phyloP scores from a whole-genome alignment of 192 early-diverging fungal genomes.

The Entomortierella parvispora region DNA sequence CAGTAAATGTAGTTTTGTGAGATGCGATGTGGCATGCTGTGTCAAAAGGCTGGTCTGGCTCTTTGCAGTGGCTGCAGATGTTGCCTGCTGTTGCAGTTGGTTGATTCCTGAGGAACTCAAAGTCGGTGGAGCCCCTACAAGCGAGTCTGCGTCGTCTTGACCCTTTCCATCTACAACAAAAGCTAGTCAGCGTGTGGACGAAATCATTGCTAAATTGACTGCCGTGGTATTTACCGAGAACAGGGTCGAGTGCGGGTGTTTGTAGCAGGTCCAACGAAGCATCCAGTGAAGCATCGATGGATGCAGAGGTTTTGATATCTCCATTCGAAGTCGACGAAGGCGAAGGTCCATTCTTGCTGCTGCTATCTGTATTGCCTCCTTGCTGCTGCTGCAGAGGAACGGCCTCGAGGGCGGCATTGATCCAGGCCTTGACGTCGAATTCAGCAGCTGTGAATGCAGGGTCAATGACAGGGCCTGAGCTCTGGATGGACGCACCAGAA shows the following conservation, averaged over 20 bases:
- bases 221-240: constrained; percentile 26
- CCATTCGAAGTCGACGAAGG: not conserved
- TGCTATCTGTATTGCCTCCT: not conserved
- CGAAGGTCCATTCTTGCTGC: not conserved
- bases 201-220: too few species aligned
- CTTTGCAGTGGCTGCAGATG: constrained; percentile 1
- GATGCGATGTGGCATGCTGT: constrained; percentile 61
- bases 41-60: constrained; percentile 31
- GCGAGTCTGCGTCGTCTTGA: constrained; percentile 1
- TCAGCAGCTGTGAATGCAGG: constrained; percentile 50
- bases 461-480: constrained; percentile 15
- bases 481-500: constrained; percentile 5
- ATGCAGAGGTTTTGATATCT: not conserved
- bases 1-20: constrained; percentile 68
- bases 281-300: constrained; percentile 27
- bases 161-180: constrained; percentile 11
- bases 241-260: constrained; percentile 44
- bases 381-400: constrained; percentile 13
- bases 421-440: constrained; percentile 76
- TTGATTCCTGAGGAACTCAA: constrained; percentile 10
- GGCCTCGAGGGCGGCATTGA: constrained; percentile 63
- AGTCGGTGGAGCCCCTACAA: constrained; percentile 7
- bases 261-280: constrained; percentile 42
- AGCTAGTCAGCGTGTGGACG: too few species aligned
- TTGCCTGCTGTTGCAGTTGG: constrained; percentile 14